Evolutionary conservation across 2,329 filamentous ascomycete species (phyloP).

Genomic region (Chaetomiaceae sp.): DNA sequence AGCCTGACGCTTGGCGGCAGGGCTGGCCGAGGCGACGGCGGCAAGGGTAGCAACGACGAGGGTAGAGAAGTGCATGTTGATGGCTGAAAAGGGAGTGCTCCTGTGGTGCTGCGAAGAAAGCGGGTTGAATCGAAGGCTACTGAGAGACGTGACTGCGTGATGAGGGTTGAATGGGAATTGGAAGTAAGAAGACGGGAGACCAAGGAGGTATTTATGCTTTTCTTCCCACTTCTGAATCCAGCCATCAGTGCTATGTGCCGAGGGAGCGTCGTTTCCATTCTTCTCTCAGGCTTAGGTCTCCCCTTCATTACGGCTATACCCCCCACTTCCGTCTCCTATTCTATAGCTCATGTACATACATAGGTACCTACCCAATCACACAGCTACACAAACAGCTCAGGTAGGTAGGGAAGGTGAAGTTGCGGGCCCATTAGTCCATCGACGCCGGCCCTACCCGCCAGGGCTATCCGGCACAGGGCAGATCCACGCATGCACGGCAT

Average conservation of each 20-base stretch:
- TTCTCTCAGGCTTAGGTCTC: no score
- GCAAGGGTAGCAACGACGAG: constrained; percentile 8
- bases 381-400: background rate
- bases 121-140: background rate
- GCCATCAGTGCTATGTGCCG: no score
- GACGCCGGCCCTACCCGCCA: background rate
- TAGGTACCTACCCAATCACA: no score
- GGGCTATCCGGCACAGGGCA: background rate
- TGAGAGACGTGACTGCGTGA: background rate
- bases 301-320: no score
- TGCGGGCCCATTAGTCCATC: background rate
- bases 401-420: background rate
- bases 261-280: no score
- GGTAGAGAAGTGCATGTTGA: constrained; percentile 17
- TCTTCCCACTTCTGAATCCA: no score
- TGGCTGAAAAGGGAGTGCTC: no score
- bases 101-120: background rate
- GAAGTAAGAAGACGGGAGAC: no score
- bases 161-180: no score
- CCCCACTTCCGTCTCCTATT: no score
- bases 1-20: constrained; percentile 3
- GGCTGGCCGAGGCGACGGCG: constrained; percentile 9
- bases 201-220: constrained; percentile 13
- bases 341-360: background rate
- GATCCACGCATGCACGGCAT: constrained; percentile 1